Conservation (phyloP, 768 basidiomycete genomes). For the Serendipita sp. region DNA sequence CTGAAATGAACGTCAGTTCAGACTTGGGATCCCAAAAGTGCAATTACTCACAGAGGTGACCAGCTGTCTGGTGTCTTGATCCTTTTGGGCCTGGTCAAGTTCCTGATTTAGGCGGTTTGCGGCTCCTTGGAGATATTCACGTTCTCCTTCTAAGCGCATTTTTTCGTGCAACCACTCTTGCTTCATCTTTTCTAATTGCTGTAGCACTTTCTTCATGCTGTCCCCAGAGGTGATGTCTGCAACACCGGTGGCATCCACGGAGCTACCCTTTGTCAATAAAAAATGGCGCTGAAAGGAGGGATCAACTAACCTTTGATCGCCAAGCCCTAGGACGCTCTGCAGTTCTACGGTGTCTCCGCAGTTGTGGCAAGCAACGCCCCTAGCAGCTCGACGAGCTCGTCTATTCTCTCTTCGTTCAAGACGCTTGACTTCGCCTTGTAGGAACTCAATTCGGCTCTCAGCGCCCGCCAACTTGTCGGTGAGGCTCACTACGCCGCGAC, state of each 20-base stretch:
- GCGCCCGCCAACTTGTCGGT: constrained; percentile 51
- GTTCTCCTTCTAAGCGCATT: constrained; percentile 48
- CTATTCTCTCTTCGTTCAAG: constrained; percentile 55
- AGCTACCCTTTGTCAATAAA: neutral
- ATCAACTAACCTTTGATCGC: constrained; percentile 6
- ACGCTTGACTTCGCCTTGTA: constrained; percentile 57
- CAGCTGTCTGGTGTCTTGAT: constrained; percentile 27
- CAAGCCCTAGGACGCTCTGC: neutral
- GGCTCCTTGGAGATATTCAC: constrained; percentile 54
- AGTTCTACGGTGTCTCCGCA: neutral
- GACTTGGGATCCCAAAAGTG: constrained; percentile 42
- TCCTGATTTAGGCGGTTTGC: constrained; percentile 50
- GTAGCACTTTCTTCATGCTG: constrained; percentile 34
- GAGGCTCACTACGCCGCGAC: constrained; percentile 44
- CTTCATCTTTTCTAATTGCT: constrained; percentile 48
- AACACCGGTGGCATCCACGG: neutral
- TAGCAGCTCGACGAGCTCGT: constrained; percentile 17
- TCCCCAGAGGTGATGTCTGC: neutral
- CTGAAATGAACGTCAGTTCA: constrained; percentile 26
- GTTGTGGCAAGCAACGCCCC: neutral
- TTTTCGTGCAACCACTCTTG: constrained; percentile 57
- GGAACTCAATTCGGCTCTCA: constrained; percentile 32
- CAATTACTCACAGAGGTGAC: neutral
- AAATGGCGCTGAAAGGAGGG: neutral
- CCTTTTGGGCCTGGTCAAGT: constrained; percentile 41